Base-by-base conservation (phyloP, 768 basidiomycete species). In the Leccinum subgranulosum region DNA sequence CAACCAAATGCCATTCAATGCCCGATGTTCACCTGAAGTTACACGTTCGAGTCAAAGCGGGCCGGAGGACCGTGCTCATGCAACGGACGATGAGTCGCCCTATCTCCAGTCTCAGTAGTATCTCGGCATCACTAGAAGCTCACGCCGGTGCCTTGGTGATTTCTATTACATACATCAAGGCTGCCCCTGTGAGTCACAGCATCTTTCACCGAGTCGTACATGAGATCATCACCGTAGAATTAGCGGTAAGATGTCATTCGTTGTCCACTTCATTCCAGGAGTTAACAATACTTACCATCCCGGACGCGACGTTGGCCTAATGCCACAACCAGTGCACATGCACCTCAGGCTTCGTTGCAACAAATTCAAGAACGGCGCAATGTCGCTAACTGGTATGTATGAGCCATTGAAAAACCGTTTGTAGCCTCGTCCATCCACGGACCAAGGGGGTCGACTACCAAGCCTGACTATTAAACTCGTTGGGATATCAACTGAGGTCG, bases 221-320 rank as follows among this genome's bases (percentile, higher is more conserved):
- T 6, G 12, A 28, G 27, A 48, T 46, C 23, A 23, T 19, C 4
- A 19, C 9, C n/a, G 0, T n/a, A 39, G 4, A n/a, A n/a, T 39
- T 39, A 10, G 39, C 39, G 39, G 43, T 45, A 45, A 21, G 10
- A 45, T 45, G 11, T n/a, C n/a, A n/a, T n/a, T n/a, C n/a, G n/a
- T n/a, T 45, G n/a, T 21, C 15, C 14, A 14, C 55, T 48, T 3
- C 33, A 34, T 19, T 47, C 29, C 57, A 29, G 49, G 51, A 50
- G 36, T 50, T 63, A 21, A 63, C 41, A 33, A 52, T 29, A 21
- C 55, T 54, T 5, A 53, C 56, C 12, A 3, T 45, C 52, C 17
- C 74, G 52, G 85, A 88, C 59, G 76, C 51, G 28, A 53, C 29
- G 12, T 55, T 55, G 19, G 55, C 47, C 10, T 4, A 54, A 53